These are phyloP conservation scores for Globisporangium recalcitrans DNA, from an alignment of 352 stramenopile species.

Conservation along the genomic window DNA sequence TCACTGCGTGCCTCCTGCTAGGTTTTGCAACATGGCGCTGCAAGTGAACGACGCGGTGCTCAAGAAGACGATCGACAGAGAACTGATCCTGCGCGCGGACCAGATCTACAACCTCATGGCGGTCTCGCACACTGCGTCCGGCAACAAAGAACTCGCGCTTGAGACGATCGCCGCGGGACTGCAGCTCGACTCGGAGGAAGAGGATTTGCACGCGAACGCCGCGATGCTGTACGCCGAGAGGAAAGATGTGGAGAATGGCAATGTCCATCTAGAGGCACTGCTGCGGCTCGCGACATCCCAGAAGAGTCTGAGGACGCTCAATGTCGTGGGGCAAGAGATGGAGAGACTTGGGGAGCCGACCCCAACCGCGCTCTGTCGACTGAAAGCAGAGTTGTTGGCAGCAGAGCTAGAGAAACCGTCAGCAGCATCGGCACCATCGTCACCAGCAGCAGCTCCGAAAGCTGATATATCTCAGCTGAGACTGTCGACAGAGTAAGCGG, in stretches of 20 bases:
- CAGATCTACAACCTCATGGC: constrained; percentile 53
- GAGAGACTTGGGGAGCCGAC: not conserved
- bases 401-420: not conserved
- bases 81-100: constrained; percentile 28
- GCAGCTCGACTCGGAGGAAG: constrained; percentile 27
- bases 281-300: constrained; percentile 20
- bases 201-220: constrained; percentile 45
- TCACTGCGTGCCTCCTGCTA: not conserved
- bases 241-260: constrained; percentile 18
- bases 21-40: constrained; percentile 18
- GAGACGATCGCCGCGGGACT: constrained; percentile 32
- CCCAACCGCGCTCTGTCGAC: not conserved
- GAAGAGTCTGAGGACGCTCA: constrained; percentile 19
- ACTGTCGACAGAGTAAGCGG: not conserved
- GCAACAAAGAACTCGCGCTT: constrained; percentile 26
- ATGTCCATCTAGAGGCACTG: constrained; percentile 19
- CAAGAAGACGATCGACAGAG: constrained; percentile 29
- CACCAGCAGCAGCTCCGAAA: too few species aligned
- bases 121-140: constrained; percentile 21
- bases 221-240: constrained; percentile 28
- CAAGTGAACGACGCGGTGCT: constrained; percentile 29
- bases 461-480: not conserved
- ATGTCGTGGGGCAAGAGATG: constrained; percentile 14
- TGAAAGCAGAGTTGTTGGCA: not conserved
- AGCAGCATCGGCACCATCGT: not conserved